Base-by-base conservation (phyloP, 352 stramenopile genomes). In the Pythium aristosporum region DNA sequence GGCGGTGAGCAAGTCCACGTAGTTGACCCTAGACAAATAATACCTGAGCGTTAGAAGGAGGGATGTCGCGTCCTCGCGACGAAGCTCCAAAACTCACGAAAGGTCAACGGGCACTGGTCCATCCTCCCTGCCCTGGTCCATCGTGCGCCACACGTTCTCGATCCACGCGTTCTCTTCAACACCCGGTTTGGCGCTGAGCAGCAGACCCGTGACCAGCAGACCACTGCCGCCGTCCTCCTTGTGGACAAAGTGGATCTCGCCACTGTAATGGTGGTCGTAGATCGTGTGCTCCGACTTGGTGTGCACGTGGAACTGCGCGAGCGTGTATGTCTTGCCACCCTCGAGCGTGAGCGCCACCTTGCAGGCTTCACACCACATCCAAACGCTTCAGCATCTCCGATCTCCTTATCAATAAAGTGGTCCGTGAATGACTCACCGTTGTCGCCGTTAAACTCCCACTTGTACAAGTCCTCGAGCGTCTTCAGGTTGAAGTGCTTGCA, bases 271-370 rank as follows among this genome's bases (percentile, higher is more conserved):
- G 30, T 82, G 71, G 25, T 71, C 76, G 56, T 86, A 72, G 23
- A 88, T 47, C 20, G 75, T 86, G 70, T 88, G 79, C 67, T 88
- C 79, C 13, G 76, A 85, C 32, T 72, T 75, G 28, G 73, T 71
- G 71, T 88, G 79, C 20, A 83, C 41, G 66, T 88, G 79, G 65
- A 88, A 90, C 59, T 90, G 76, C n/a, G 58, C 58, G n/a, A 90
- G 63, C 41, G 67, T 64, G 51, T 87, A 89, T 32, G 69, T 74
- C 34, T 73, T 73, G 23, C 51, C 73, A 30, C 75, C 57, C 44
- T 78, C 67, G 36, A 85, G 78, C 47, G 74, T 68, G 41, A 85
- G 73, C 59, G 72, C 65, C 32, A 81, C 67, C 57, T 81, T 87
- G 63, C 80, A 89, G 42, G 73, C 77, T 87, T 2, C 52, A 30